These are phyloP conservation scores for Pouteria glomerata DNA, from an alignment of 148 eudicot genomes.

Conservation along the genomic window DNA sequence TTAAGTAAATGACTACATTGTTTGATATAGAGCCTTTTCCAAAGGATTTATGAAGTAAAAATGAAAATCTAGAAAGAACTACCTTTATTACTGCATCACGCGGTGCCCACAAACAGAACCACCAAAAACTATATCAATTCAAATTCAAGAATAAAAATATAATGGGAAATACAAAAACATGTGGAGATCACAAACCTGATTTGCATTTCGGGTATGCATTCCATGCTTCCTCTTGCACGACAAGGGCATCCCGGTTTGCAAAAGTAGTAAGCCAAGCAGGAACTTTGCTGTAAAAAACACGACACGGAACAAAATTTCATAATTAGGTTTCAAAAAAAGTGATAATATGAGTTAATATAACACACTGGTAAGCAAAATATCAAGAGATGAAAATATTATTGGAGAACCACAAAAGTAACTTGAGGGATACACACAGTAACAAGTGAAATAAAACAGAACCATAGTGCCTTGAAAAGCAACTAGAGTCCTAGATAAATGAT, in stretches of 20 bases:
- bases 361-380: neutral
- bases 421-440: neutral
- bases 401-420: neutral
- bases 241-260: constrained; percentile 55
- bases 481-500: neutral
- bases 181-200: constrained; percentile 36
- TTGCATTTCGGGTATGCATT: constrained; percentile 69
- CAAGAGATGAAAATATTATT: neutral
- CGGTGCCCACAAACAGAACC: constrained; percentile 8
- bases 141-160: constrained; percentile 9
- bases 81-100: constrained; percentile 44
- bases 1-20: neutral
- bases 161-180: neutral
- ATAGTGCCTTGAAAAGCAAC: neutral
- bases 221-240: constrained; percentile 72
- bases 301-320: neutral
- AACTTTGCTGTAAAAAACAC: constrained; percentile 46
- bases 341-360: neutral
- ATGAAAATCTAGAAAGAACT: neutral
- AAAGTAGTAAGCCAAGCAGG: constrained; percentile 61
- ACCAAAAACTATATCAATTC: constrained; percentile 10
- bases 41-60: neutral
- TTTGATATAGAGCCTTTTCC: neutral
- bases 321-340: neutral
- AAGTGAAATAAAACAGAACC: neutral